Base-by-base conservation (phyloP, 768 basidiomycete species). In the Rhizopogon vesiculosus region DNA sequence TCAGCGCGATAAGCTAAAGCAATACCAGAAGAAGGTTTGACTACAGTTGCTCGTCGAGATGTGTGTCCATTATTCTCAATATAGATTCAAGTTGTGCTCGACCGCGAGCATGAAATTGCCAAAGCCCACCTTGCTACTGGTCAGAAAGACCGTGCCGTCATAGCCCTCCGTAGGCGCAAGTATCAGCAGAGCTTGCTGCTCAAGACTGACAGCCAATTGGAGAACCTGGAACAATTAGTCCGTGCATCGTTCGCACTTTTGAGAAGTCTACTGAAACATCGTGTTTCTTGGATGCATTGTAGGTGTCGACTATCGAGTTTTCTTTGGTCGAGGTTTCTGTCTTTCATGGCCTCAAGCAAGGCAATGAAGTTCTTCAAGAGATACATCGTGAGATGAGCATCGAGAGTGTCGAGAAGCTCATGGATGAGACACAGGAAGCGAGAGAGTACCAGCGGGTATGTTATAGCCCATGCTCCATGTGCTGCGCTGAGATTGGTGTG, bases 301-400 rank as follows among this genome's bases (percentile, higher is more conserved):
- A 99, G 96, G 94, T 98, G 25, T 91, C 93, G 3, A 91, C 89
- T 0, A 97, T 99, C 64, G 97, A 99, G 69, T 98, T 97, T 74
- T 93, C 97, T 7, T 78, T 95, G 48, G 85, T 98, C 19, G 91
- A 98, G 70, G 84, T 91, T 44, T 93, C 94, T 2, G 91, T 99
- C 9, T 66, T 98, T 35, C 92, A 93, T 68, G 97, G 96, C 7
- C 73, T 99, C 43, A 84, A 92, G 69, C 93, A 94, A 72, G 97
- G 97, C 2, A 98, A 89, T 62, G 88, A 90, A 31, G 93, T 98
- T 1, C 76, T 99, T 44, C 93, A 89, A 69, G 86, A 97, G 71
- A 89, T 99, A 15, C 94, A 99, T 70, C 86, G 86, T 62, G 93
- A 98, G 70, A 85, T 99, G 84, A 92, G 86, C 62, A 63, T 93